Base-by-base conservation (phyloP, 2,329 filamentous ascomycete genomes). In the Aschersonia sp. region DNA sequence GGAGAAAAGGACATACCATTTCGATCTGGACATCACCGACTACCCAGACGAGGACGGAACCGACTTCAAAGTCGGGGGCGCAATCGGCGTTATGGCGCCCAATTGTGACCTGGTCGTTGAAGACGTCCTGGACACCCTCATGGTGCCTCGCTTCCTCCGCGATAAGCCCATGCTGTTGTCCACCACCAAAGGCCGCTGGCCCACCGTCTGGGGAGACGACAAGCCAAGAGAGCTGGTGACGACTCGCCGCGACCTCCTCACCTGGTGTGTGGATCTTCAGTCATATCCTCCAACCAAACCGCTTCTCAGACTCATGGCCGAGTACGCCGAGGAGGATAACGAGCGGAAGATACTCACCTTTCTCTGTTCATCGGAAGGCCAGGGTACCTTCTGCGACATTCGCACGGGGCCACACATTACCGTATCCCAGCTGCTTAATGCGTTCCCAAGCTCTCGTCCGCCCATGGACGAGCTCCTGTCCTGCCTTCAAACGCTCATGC, bases 191-290 rank as follows among this genome's bases (percentile, higher is more conserved):
- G 90, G 90, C 35, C 77, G 92, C 45, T 98, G 90, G 90, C 92
- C 92, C 4, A 98, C 92, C 0, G 94, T 98, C 45, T 98, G 92
- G 92, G 92, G 90, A 41, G 87, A 94, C 2, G 90, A 97, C 22
- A 68, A 85, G 63, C 67, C 89, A 6, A 79, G 92, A 48, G 83
- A 92, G 61, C 71, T 98, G n/a, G 72, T 89, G 48, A 95, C 90
- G 4, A 97, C 89, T 0, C 81, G 90, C 44, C 77, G 90, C 45
- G 90, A 94, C 62, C 71, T 98, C n/a, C 71, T 98, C 48, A 94
- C 84, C 8, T 98, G 92, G 92, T 95, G 89, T 62, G 82, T 84
- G 30, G 92, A 98, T 62, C 79, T 97, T 52, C 88, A 95, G 63
- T 94, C 87, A 11, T 88, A 90, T 56, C 83, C 90, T 2, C 90